Conservation (phyloP, 768 basidiomycete species). For the Lactifluus pinguis region DNA sequence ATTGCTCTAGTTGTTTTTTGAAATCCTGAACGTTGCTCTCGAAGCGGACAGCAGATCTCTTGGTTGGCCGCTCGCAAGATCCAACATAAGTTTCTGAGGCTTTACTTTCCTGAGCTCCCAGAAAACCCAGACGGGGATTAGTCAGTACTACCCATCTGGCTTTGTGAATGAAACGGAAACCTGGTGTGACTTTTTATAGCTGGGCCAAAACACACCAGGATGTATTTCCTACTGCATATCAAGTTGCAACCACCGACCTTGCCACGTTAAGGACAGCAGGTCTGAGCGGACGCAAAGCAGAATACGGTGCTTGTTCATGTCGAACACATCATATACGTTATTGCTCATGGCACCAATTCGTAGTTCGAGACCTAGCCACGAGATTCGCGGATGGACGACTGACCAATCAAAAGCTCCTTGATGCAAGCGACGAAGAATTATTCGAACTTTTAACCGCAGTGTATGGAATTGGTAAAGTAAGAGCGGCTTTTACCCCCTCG, state of each 20-base stretch:
- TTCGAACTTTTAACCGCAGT: slow-evolving; percentile 68
- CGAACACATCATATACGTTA: not conserved
- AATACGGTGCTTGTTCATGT: slow-evolving; percentile 54
- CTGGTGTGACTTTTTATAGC: not conserved
- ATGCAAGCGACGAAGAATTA: slow-evolving; percentile 69
- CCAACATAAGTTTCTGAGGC: slow-evolving; percentile 63
- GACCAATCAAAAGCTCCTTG: slow-evolving; percentile 59
- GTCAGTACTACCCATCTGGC: slow-evolving; percentile 27
- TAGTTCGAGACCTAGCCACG: slow-evolving; percentile 71
- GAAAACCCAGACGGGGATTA: slow-evolving; percentile 50
- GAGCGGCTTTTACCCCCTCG: slow-evolving; percentile 19
- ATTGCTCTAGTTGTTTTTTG: not conserved
- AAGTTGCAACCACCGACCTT: slow-evolving; percentile 55
- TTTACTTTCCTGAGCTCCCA: slow-evolving; percentile 67
- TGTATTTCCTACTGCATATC: slow-evolving; percentile 61
- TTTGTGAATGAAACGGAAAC: slow-evolving; percentile 4
- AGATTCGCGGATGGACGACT: slow-evolving; percentile 77
- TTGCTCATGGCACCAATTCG: not conserved
- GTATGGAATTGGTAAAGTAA: slow-evolving; percentile 66
- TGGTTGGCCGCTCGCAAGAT: slow-evolving; percentile 84
- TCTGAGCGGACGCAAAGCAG: slow-evolving; percentile 76
- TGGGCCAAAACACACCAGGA: slow-evolving; percentile 12
- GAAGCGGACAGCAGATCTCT: slow-evolving; percentile 72
- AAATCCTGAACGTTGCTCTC: not conserved
- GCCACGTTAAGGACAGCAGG: slow-evolving; percentile 61